Evolutionary conservation across 176 grass and related monocot species (phyloP).

Genomic region (Carex pumila): DNA sequence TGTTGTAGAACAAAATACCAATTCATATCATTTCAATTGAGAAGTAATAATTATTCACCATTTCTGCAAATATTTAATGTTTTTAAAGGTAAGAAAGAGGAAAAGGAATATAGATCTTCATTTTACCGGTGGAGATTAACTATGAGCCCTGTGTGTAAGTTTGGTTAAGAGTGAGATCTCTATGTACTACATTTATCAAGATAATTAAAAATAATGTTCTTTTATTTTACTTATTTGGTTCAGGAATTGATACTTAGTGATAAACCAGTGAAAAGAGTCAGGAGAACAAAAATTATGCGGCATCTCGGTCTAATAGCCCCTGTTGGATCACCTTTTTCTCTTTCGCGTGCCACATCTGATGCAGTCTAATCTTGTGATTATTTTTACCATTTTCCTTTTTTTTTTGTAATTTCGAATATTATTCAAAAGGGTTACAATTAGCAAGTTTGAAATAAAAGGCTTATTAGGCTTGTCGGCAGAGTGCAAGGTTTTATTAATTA

Average conservation of each 20-base stretch:
- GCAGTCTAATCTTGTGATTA: neutral
- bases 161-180: neutral
- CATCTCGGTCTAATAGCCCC: constrained; percentile 40
- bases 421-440: neutral
- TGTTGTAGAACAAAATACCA: too few species aligned
- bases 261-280: constrained; percentile 23
- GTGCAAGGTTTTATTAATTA: neutral
- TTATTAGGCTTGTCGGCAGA: neutral
- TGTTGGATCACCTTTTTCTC: constrained; percentile 38
- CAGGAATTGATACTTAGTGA: constrained; percentile 28
- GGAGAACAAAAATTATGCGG: constrained; percentile 36
- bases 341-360: neutral
- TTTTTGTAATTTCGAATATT: neutral
- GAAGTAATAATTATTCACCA: neutral
- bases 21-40: neutral
- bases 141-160: neutral
- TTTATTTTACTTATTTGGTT: neutral
- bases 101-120: neutral
- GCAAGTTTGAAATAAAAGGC: neutral
- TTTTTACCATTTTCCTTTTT: neutral
- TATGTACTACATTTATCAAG: neutral
- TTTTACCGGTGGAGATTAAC: neutral
- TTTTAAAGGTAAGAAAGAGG: neutral
- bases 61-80: neutral
- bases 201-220: neutral